Base-by-base conservation (phyloP, 768 basidiomycete species). In the Mycena pura region DNA sequence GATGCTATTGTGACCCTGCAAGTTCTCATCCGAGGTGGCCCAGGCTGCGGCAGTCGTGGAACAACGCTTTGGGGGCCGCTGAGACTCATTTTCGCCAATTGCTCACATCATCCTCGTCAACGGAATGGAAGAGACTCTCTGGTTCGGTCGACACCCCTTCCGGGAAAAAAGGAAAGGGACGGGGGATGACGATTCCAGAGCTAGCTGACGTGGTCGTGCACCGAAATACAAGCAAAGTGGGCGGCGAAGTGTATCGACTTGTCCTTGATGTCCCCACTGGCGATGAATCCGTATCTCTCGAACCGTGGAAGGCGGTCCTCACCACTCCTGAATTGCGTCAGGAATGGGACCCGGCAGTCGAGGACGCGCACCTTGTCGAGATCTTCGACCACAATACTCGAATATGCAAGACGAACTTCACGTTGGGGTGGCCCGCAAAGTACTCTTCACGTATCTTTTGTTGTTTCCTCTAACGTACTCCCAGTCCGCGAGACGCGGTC, bases 341-440 rank as follows among this genome's bases (percentile, higher is more conserved):
- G 71, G 90, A 93, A 69, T 94, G 95, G 96, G 96, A 98, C 73
- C 93, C 93, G 22, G 90, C 95, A 34, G 96, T 97, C 17, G 92
- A 96, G 65, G 85, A 87, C 44, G 88, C 94, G 0, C 86, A 86
- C 65, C 76, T 94, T 15, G 77, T 98, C 38, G 95, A 98, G 75
- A 81, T 93, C 76, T 85, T 96, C 57, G 96, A 97, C 74, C 86
- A 86, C 38, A 84, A 84, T 62, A 96, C 94, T 8, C 80, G 95
- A 60, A 90, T 99, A 69, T 84, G 85, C 21, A 94, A 92, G 78
- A 97, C 95, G 0, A 92, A 94, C 64, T 98, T 93, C 72, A 88
- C 89, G 7, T 76, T 99, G 10, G 96, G 96, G 1, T 99, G 96
- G 96, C 96, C 96, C 57, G 95, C 95, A 57, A 95, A 90, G 95